Evolutionary conservation across 345 rosid genomes (phyloP).

Genomic region (Eucalyptus marginata): DNA sequence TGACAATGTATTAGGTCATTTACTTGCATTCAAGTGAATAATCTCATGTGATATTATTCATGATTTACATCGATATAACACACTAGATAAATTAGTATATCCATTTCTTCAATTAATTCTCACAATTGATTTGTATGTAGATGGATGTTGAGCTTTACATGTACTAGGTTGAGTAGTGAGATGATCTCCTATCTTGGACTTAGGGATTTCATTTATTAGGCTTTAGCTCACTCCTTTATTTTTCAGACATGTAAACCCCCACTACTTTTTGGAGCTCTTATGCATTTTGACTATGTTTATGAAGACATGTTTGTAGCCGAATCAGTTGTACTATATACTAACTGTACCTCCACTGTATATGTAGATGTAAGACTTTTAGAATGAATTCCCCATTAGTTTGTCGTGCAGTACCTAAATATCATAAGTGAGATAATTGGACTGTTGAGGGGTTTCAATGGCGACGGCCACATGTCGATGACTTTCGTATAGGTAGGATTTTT

Average conservation of each 20-base stretch:
- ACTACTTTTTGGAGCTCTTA: background rate
- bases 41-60: background rate
- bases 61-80: background rate
- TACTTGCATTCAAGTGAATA: background rate
- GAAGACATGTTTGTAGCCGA: background rate
- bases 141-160: no score
- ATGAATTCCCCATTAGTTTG: background rate
- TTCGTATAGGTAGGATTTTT: no score
- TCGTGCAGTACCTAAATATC: no score
- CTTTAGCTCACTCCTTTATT: no score
- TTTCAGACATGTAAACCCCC: no score
- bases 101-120: background rate
- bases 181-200: no score
- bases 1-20: background rate
- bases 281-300: background rate
- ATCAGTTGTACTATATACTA: background rate
- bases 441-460: no score
- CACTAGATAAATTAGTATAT: no score
- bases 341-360: background rate
- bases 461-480: no score
- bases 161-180: no score
- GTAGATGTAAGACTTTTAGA: background rate
- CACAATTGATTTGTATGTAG: no score
- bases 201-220: no score
- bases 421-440: background rate